Conservation (phyloP, 1,284 basidiomycete genomes). For the Athelia sp. region DNA sequence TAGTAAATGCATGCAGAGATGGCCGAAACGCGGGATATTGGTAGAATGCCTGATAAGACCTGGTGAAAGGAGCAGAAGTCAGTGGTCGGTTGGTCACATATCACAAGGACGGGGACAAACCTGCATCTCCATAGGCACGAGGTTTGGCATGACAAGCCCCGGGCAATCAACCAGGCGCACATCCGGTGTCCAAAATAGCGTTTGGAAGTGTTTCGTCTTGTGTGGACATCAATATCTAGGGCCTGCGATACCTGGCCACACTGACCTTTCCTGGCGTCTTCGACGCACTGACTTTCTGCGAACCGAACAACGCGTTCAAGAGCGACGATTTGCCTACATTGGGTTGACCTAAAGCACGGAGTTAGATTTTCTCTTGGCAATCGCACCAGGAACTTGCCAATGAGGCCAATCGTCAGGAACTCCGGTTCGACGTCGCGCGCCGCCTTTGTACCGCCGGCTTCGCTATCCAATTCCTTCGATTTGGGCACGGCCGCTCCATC, state of each 20-base stretch:
- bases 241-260: slow-evolving; percentile 1
- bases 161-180: slow-evolving; percentile 82
- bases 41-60: slow-evolving; percentile 76
- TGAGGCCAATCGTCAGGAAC: slow-evolving; percentile 76
- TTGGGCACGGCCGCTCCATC: slow-evolving; percentile 34
- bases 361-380: neutral
- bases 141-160: slow-evolving; percentile 78
- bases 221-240: neutral
- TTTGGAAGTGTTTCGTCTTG: slow-evolving; percentile 92
- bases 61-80: too few species aligned
- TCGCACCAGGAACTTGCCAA: slow-evolving; percentile 45
- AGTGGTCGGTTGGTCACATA: too few species aligned
- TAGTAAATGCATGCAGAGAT: slow-evolving; percentile 72
- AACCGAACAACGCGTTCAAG: slow-evolving; percentile 85
- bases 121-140: slow-evolving; percentile 78
- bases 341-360: slow-evolving; percentile 63
- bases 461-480: slow-evolving; percentile 16
- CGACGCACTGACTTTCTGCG: slow-evolving; percentile 78
- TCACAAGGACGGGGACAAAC: too few species aligned
- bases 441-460: slow-evolving; percentile 22
- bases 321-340: slow-evolving; percentile 93
- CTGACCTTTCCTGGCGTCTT: slow-evolving; percentile 85
- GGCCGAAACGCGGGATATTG: slow-evolving; percentile 84
- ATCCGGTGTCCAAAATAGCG: slow-evolving; percentile 80
- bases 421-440: slow-evolving; percentile 42